phyloP scores from a whole-genome alignment of 78 protist species.

The Neovahlkampfia damariscottae region DNA sequence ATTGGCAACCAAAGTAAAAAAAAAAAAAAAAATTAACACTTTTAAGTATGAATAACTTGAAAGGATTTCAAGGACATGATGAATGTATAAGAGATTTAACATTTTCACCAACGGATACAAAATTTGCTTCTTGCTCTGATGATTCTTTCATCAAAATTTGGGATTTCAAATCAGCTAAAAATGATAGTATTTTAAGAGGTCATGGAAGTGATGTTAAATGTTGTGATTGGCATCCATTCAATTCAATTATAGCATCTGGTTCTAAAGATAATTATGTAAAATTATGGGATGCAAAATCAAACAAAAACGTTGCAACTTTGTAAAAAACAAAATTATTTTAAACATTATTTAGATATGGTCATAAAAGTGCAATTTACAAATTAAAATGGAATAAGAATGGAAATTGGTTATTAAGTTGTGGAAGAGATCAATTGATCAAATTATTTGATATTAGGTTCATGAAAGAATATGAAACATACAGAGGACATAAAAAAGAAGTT shows the following conservation, averaged over 20 bases:
- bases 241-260: conserved; percentile 68
- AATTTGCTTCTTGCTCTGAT: conserved; percentile 76
- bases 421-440: conserved; percentile 59
- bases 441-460: conserved; percentile 72
- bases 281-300: conserved; percentile 83
- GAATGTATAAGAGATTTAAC: conserved; percentile 16
- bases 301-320: conserved; percentile 37
- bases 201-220: conserved; percentile 85
- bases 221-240: conserved; percentile 79
- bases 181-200: conserved; percentile 32
- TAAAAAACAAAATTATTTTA: background rate
- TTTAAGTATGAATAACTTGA: conserved; percentile 83
- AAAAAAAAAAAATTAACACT: too few relatives aligned
- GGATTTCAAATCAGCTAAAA: conserved; percentile 46
- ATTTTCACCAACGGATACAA: conserved; percentile 59
- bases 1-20: conserved; percentile 88
- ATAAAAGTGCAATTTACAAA: conserved; percentile 44
- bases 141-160: conserved; percentile 57
- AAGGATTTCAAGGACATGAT: conserved; percentile 51
- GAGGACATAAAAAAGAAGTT: conserved; percentile 70
- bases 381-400: conserved; percentile 67
- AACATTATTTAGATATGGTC: too few relatives aligned
- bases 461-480: conserved; percentile 57
- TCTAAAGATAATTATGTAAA: conserved; percentile 60
- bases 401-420: conserved; percentile 64